These are phyloP conservation scores for Colletotrichum tropicicola DNA, from an alignment of 2,329 filamentous ascomycete species.

Conservation along the genomic window DNA sequence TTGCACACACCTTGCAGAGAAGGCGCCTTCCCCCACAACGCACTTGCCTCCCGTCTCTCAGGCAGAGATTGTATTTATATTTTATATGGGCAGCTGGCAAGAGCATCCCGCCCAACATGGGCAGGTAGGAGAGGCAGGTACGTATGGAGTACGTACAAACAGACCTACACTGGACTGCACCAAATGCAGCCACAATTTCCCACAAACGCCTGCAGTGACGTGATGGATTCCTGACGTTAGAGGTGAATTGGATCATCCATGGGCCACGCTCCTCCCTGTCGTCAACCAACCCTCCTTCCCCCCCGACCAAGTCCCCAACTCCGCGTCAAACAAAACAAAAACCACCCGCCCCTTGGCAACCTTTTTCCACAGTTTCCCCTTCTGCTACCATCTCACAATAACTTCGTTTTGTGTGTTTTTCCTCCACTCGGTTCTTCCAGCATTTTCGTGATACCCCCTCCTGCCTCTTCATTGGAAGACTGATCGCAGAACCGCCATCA, in stretches of 20 bases:
- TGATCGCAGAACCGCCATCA: slow-evolving; percentile 50
- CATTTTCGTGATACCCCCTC: slow-evolving; percentile 22
- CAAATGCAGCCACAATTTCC: slow-evolving; percentile 29
- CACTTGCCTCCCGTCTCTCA: neutral
- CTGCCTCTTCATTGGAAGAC: slow-evolving; percentile 26
- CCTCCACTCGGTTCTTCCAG: slow-evolving; percentile 32
- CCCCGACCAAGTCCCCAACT: neutral
- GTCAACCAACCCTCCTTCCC: slow-evolving; percentile 9
- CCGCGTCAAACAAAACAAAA: slow-evolving; percentile 31
- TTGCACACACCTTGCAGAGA: neutral
- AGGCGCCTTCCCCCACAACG: neutral
- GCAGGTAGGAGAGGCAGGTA: neutral
- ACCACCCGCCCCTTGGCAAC: slow-evolving; percentile 22
- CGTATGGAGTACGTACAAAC: slow-evolving; percentile 5
- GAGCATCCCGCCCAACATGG: neutral
- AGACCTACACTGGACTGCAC: slow-evolving; percentile 11
- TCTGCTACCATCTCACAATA: slow-evolving; percentile 15
- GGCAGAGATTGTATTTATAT: neutral
- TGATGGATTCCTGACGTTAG: slow-evolving; percentile 32
- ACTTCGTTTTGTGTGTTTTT: slow-evolving; percentile 3
- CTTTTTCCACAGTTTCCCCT: neutral
- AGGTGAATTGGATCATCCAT: slow-evolving; percentile 8
- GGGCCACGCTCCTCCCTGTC: slow-evolving; percentile 18
- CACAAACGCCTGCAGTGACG: slow-evolving; percentile 29
- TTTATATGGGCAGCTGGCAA: neutral